Conservation (phyloP, 1,284 basidiomycete species). For the Sphaerobolus stellatus region DNA sequence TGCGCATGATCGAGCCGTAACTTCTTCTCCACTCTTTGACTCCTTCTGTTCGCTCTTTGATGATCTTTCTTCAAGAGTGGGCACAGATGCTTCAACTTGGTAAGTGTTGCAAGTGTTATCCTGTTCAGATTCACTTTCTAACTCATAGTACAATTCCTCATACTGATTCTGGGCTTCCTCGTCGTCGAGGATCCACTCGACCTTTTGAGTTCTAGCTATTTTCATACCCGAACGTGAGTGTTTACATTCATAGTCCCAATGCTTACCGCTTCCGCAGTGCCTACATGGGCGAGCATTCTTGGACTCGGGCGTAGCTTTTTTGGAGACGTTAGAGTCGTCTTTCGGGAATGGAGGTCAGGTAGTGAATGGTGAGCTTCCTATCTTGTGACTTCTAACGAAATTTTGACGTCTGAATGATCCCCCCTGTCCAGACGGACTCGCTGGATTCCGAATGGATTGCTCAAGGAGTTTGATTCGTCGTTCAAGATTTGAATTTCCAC, state of each 20-base stretch:
- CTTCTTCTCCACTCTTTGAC: no score
- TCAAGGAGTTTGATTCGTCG: neutral
- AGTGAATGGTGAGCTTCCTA: neutral
- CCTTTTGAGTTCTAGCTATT: slow-evolving; percentile 21
- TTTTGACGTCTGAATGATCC: neutral
- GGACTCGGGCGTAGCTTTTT: slow-evolving; percentile 25
- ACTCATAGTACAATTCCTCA: slow-evolving; percentile 18
- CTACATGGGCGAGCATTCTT: slow-evolving; percentile 23
- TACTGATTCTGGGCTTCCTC: slow-evolving; percentile 21
- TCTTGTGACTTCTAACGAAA: neutral
- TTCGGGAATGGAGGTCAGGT: slow-evolving; percentile 15
- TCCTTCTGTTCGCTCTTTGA: no score
- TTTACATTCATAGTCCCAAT: slow-evolving; percentile 28
- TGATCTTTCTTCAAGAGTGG: no score
- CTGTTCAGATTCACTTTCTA: neutral
- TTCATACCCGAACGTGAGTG: slow-evolving; percentile 18
- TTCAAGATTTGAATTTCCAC: no score
- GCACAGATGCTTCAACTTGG: neutral
- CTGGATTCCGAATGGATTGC: neutral
- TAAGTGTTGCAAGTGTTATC: no score
- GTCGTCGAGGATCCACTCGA: slow-evolving; percentile 15
- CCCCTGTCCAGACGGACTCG: neutral
- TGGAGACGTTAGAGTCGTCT: slow-evolving; percentile 19
- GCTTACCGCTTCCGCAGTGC: slow-evolving; percentile 25
- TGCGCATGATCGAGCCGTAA: no score